A percentile compares a stretch with the other conserved stretches of the same genome.
Conservation (phyloP, 306 rosid species). For the Cucurbita moschata region DNA sequence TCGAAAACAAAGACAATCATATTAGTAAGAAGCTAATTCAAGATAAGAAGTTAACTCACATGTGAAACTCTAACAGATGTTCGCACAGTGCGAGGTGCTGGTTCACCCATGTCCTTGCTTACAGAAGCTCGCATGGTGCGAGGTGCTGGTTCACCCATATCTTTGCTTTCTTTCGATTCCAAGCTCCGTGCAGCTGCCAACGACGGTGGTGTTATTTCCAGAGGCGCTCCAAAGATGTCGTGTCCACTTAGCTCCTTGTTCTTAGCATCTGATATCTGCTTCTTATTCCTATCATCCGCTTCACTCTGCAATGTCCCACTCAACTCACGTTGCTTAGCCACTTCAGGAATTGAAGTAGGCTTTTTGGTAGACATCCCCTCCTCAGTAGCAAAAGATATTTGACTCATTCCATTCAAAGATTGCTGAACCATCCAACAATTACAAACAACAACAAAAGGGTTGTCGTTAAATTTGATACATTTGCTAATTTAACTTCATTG, state of each 20-base stretch:
- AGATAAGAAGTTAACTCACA: slow-evolving; percentile 34
- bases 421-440: slow-evolving; percentile 26
- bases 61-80: slow-evolving; percentile 90
- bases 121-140: slow-evolving; percentile 53
- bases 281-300: slow-evolving; percentile 27
- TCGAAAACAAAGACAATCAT: neutral
- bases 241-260: slow-evolving; percentile 72
- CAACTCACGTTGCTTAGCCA: slow-evolving; percentile 88
- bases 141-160: slow-evolving; percentile 32
- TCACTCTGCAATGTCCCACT: slow-evolving; percentile 58
- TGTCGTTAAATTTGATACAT: neutral
- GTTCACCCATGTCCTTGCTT: slow-evolving; percentile 39
- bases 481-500: neutral
- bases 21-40: neutral
- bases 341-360: slow-evolving; percentile 55
- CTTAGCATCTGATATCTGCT: slow-evolving; percentile 58
- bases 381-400: slow-evolving; percentile 60
- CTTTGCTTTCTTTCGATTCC: slow-evolving; percentile 33
- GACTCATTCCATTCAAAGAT: slow-evolving; percentile 54
- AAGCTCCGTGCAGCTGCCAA: slow-evolving; percentile 26
- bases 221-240: slow-evolving; percentile 76
- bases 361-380: slow-evolving; percentile 53
- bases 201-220: slow-evolving; percentile 43
- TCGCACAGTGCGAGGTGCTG: slow-evolving; percentile 31
- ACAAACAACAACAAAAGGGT: neutral